Evolutionary conservation across 2,329 filamentous ascomycete genomes (phyloP).

Genomic region (Hypoxylon sp.): DNA sequence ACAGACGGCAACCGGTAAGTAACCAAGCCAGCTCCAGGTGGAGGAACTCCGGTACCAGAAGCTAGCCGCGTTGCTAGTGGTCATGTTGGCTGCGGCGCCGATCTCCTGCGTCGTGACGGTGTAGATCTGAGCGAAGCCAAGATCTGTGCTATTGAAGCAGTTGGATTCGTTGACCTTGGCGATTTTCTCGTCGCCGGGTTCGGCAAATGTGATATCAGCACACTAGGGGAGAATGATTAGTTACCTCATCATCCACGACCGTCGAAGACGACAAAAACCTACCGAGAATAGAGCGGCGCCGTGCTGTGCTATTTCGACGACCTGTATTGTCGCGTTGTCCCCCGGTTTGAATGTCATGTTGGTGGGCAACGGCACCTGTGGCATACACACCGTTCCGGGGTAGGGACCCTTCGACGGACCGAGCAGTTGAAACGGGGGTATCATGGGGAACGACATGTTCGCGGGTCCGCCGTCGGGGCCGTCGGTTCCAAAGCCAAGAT

Average conservation of each 20-base stretch:
- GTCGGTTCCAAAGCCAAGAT: slow-evolving; percentile 85
- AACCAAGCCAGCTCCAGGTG: slow-evolving; percentile 56
- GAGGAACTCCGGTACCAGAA: slow-evolving; percentile 45
- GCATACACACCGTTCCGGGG: slow-evolving; percentile 88
- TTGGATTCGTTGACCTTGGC: slow-evolving; percentile 82
- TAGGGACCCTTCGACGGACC: slow-evolving; percentile 89
- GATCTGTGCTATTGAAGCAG: slow-evolving; percentile 88
- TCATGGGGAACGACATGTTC: slow-evolving; percentile 91
- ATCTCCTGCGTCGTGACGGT: slow-evolving; percentile 69
- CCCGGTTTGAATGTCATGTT: slow-evolving; percentile 80
- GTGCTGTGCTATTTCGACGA: slow-evolving; percentile 79
- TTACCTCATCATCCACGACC: background rate
- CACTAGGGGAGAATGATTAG: slow-evolving; percentile 70
- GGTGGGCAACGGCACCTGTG: slow-evolving; percentile 86
- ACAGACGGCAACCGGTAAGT: slow-evolving; percentile 59
- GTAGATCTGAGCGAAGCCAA: slow-evolving; percentile 84
- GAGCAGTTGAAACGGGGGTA: slow-evolving; percentile 83
- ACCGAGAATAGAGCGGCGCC: slow-evolving; percentile 80
- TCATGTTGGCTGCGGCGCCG: slow-evolving; percentile 55
- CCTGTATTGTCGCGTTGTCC: slow-evolving; percentile 85
- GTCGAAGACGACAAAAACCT: slow-evolving; percentile 53
- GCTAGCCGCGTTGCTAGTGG: slow-evolving; percentile 51
- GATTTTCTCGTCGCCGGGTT: slow-evolving; percentile 77
- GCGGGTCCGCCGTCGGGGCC: slow-evolving; percentile 74
- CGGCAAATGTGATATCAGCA: slow-evolving; percentile 93